Percentiles rank a stretch among this genome's conserved stretches.
Evolutionary conservation across 768 basidiomycete genomes (phyloP).

Genomic region (Lentinula lateritia): DNA sequence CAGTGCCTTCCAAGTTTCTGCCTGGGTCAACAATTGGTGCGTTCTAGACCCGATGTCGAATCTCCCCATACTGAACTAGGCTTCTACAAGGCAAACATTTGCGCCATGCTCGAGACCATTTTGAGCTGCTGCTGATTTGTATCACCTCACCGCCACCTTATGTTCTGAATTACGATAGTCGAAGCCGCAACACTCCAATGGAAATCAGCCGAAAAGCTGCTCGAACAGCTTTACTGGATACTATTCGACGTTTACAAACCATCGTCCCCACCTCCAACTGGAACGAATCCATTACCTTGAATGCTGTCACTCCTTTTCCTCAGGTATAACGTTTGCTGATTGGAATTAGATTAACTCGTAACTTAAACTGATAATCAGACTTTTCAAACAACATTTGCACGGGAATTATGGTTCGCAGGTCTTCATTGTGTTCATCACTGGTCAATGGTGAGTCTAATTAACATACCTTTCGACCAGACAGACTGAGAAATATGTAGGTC

Average conservation of each 20-base stretch:
- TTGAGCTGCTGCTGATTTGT: conserved; percentile 57
- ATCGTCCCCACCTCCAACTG: conserved; percentile 43
- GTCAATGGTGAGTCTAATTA: conserved; percentile 64
- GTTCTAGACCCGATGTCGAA: conserved; percentile 7
- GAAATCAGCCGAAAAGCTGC: conserved; percentile 63
- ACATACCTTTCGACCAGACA: not conserved
- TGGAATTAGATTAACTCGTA: not conserved
- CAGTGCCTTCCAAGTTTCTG: conserved; percentile 60
- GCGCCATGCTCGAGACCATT: conserved; percentile 83
- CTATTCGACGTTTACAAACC: conserved; percentile 51
- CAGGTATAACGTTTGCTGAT: conserved; percentile 27
- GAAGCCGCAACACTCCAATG: conserved; percentile 80
- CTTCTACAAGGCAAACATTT: conserved; percentile 69
- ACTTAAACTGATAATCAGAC: conserved; percentile 17
- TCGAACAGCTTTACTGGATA: conserved; percentile 45
- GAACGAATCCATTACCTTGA: conserved; percentile 59
- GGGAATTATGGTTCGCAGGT: conserved; percentile 86
- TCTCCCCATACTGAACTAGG: not conserved
- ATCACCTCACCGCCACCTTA: conserved; percentile 42
- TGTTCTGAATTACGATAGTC: conserved; percentile 69
- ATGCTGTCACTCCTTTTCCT: conserved; percentile 75
- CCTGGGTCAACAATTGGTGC: conserved; percentile 87
- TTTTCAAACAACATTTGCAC: conserved; percentile 74
- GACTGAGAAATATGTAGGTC: conserved; percentile 37
- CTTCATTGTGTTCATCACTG: conserved; percentile 88